Conservation (phyloP, 495 filamentous ascomycete genomes). For the Lepraria neglecta region DNA sequence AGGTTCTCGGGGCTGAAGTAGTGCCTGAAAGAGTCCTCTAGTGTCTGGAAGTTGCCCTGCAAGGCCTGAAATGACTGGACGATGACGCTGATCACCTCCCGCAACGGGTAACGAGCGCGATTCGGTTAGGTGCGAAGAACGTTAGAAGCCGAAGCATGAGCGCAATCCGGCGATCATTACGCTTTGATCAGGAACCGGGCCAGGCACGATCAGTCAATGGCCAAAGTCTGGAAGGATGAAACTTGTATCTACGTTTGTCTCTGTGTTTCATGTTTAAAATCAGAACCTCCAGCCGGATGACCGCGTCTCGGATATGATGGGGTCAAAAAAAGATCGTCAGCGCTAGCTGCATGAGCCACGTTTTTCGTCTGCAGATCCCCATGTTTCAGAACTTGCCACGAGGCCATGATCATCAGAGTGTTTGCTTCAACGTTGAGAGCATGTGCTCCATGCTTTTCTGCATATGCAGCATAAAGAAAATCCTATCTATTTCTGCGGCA, state of each 20-base stretch:
- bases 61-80: background rate
- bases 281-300: background rate
- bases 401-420: background rate
- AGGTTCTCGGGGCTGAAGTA: background rate
- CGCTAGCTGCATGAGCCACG: constrained; percentile 9
- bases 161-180: background rate
- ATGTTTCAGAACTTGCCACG: constrained; percentile 9
- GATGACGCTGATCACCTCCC: constrained; percentile 14
- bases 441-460: background rate
- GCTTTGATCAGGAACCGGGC: constrained; percentile 7
- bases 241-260: background rate
- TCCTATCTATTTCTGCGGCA: background rate
- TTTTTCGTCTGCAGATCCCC: constrained; percentile 8
- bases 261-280: background rate
- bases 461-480: background rate
- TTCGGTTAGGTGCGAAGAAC: background rate
- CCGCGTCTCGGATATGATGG: background rate
- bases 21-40: background rate
- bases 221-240: constrained; percentile 1
- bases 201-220: background rate
- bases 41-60: background rate
- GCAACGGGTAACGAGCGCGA: constrained; percentile 15
- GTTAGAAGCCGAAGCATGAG: background rate
- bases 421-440: background rate
- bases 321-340: constrained; percentile 11